Evolutionary conservation across 768 basidiomycete genomes (phyloP).

Genomic region (Tulasnella sp.): DNA sequence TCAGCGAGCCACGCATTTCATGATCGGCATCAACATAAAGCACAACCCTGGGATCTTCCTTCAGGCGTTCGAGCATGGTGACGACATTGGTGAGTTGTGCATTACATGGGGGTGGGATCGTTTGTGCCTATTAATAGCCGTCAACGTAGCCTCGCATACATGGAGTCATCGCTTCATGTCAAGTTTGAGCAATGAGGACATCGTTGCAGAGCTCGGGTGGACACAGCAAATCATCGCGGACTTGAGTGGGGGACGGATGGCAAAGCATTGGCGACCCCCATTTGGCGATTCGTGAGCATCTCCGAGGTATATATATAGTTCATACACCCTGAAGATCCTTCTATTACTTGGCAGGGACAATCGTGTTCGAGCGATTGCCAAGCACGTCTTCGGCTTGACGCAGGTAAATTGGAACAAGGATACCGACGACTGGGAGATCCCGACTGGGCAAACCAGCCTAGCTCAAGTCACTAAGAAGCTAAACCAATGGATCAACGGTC

Average conservation of each 20-base stretch:
- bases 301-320: too few species aligned
- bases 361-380: conserved; percentile 73
- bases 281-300: conserved; percentile 40
- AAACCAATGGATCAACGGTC: conserved; percentile 39
- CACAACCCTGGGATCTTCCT: conserved; percentile 49
- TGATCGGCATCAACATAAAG: too few species aligned
- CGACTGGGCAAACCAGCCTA: conserved; percentile 34
- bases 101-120: too few species aligned
- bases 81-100: conserved; percentile 20
- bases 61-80: conserved; percentile 34
- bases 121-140: too few species aligned
- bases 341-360: conserved; percentile 35
- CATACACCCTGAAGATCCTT: too few species aligned
- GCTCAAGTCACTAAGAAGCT: conserved; percentile 39
- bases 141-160: conserved; percentile 30
- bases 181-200: conserved; percentile 32
- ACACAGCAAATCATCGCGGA: conserved; percentile 63
- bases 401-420: conserved; percentile 91
- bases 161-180: conserved; percentile 69
- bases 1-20: conserved; percentile 65
- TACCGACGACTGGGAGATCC: conserved; percentile 19
- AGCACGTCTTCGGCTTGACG: conserved; percentile 63
- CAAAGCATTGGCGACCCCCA: conserved; percentile 42
- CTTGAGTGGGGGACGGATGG: conserved; percentile 72
- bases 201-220: conserved; percentile 27